Evolutionary conservation across 306 rosid genomes (phyloP).

Genomic region (Corylus avellana): DNA sequence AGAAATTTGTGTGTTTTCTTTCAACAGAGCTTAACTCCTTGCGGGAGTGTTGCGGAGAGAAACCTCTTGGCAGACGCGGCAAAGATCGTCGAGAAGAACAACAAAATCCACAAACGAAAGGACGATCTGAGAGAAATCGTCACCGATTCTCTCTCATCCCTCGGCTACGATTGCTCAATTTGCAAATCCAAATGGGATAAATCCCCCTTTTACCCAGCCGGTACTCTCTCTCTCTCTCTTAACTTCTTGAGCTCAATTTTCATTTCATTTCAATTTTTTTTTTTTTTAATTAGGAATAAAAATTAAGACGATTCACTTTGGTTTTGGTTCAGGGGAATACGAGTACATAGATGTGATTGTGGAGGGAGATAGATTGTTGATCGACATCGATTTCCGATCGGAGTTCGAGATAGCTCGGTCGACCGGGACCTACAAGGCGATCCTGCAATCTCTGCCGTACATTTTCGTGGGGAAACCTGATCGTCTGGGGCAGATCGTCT

Average conservation of each 20-base stretch:
- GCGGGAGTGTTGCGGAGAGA: conserved; percentile 79
- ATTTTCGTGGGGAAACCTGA: conserved; percentile 85
- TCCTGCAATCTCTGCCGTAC: conserved; percentile 80
- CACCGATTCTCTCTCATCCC: conserved; percentile 58
- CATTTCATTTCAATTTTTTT: neutral
- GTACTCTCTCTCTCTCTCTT: conserved; percentile 30
- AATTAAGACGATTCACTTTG: conserved; percentile 14
- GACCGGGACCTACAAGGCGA: conserved; percentile 75
- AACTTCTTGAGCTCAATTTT: neutral
- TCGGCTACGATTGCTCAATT: conserved; percentile 75
- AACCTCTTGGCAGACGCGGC: conserved; percentile 88
- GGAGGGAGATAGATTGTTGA: conserved; percentile 73
- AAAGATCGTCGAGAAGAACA: conserved; percentile 76
- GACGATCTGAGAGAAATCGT: conserved; percentile 74
- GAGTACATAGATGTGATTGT: conserved; percentile 81
- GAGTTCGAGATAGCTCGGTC: conserved; percentile 97
- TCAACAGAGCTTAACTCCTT: conserved; percentile 63
- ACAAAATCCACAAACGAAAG: conserved; percentile 58
- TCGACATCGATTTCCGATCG: conserved; percentile 89
- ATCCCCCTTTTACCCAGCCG: conserved; percentile 71
- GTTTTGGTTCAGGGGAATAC: conserved; percentile 70
- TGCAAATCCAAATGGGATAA: conserved; percentile 96
- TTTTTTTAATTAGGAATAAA: neutral
- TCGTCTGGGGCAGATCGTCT: conserved; percentile 72
- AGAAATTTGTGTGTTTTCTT: neutral